Evolutionary conservation across 108 stramenopile genomes (phyloP).

Genomic region (Ochromonas danica): DNA sequence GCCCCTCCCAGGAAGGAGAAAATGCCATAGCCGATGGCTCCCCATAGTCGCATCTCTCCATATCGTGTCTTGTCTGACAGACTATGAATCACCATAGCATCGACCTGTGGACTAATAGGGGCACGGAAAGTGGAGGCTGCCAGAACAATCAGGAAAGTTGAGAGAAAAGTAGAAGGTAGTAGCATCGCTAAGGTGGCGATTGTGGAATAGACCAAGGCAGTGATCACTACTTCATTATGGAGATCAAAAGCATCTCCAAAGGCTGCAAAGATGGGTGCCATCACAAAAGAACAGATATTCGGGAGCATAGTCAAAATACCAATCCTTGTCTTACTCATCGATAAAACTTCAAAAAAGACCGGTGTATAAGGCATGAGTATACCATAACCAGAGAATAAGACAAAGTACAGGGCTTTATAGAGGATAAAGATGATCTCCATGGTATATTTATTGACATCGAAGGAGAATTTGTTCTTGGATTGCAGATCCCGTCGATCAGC

Average conservation of each 20-base stretch:
- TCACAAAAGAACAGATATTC: not conserved
- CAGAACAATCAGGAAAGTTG: not conserved
- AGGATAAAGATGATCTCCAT: too few relatives aligned
- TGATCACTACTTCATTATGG: not conserved
- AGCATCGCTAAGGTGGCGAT: not conserved
- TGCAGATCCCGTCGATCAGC: too few relatives aligned
- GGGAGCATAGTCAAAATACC: not conserved
- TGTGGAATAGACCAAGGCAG: not conserved
- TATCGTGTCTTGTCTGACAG: conserved; percentile 1
- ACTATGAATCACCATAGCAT: not conserved
- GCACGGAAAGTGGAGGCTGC: not conserved
- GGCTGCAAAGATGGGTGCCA: not conserved
- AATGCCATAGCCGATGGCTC: conserved; percentile 19
- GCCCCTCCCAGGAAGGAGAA: not conserved
- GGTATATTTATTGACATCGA: too few relatives aligned
- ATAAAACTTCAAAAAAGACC: not conserved
- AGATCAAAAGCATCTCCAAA: not conserved
- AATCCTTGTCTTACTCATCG: not conserved
- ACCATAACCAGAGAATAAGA: conserved; percentile 6
- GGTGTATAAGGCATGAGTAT: not conserved
- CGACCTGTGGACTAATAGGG: not conserved
- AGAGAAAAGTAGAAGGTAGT: not conserved
- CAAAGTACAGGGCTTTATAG: not conserved
- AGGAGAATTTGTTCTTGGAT: too few relatives aligned
- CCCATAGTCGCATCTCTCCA: conserved; percentile 10